These are phyloP conservation scores for Aspergillus fumigatus DNA, from an alignment of 2,329 filamentous ascomycete species.

Conservation along the genomic window DNA sequence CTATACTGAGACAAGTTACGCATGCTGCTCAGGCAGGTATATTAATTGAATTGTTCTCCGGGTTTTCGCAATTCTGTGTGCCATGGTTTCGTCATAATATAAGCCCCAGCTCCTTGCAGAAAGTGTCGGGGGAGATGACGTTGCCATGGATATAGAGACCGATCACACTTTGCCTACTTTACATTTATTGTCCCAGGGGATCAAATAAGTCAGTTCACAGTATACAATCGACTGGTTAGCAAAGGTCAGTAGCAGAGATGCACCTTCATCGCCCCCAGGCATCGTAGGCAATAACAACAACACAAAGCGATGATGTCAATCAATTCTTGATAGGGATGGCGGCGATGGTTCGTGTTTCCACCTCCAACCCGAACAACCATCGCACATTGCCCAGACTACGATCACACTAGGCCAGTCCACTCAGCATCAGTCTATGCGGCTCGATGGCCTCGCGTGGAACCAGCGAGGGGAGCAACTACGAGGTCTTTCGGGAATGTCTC, in stretches of 20 bases:
- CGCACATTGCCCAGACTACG: background rate
- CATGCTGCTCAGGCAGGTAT: conserved; percentile 74
- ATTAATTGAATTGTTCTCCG: conserved; percentile 71
- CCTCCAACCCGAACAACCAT: background rate
- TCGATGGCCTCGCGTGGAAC: conserved; percentile 29
- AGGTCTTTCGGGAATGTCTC: conserved; percentile 69
- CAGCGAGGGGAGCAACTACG: conserved; percentile 52
- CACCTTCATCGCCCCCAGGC: background rate
- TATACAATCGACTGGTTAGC: background rate
- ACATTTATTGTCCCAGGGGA: conserved; percentile 9
- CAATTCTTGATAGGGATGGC: background rate
- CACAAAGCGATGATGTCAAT: conserved; percentile 4
- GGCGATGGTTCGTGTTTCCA: background rate
- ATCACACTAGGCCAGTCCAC: background rate
- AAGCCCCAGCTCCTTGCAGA: conserved; percentile 54
- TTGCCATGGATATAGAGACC: conserved; percentile 76
- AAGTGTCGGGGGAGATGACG: conserved; percentile 66
- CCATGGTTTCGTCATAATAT: conserved; percentile 55
- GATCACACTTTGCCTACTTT: conserved; percentile 44
- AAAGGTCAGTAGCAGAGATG: background rate
- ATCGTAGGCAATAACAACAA: background rate
- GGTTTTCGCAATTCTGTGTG: conserved; percentile 52
- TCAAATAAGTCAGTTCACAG: background rate
- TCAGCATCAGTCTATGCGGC: conserved; percentile 14
- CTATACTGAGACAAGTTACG: conserved; percentile 41